Evolutionary conservation across 179 eudicot species (phyloP).

Genomic region (Amaranthus tricolor): DNA sequence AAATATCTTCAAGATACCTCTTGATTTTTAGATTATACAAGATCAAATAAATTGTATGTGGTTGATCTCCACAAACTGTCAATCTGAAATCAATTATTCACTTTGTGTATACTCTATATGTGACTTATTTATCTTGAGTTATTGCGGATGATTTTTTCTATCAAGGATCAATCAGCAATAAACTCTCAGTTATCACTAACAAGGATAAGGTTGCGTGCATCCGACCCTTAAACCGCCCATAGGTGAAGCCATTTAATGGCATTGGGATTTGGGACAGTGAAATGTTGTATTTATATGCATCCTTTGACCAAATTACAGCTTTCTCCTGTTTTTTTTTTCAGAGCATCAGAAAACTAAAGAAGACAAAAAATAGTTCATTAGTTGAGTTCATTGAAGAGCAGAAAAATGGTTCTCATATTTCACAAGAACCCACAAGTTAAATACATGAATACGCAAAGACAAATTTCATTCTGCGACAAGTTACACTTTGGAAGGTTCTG

Average conservation of each 20-base stretch:
- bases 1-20: slow-evolving; percentile 76
- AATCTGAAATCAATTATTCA: slow-evolving; percentile 13
- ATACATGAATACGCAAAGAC: slow-evolving; percentile 19
- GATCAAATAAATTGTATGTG: neutral
- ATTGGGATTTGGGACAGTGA: too few species aligned
- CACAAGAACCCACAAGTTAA: slow-evolving; percentile 20
- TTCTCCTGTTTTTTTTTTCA: too few species aligned
- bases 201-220: too few species aligned
- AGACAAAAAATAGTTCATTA: neutral
- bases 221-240: too few species aligned
- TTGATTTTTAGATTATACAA: slow-evolving; percentile 50
- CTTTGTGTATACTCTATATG: neutral
- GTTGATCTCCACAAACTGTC: neutral
- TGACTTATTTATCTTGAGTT: neutral
- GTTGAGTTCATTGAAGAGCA: slow-evolving; percentile 8
- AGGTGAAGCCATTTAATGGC: too few species aligned
- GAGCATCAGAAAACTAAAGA: neutral
- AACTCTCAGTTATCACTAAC: too few species aligned
- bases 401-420: slow-evolving; percentile 21
- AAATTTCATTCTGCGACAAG: neutral
- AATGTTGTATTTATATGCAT: neutral
- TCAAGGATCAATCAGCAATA: neutral
- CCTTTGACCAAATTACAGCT: neutral
- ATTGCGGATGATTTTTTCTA: neutral
- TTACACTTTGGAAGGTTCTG: neutral